Percentiles rank a stretch among this genome's conserved stretches.
Evolutionary conservation across 495 filamentous ascomycete genomes (phyloP).

Genomic region (Tirmania nivea): DNA sequence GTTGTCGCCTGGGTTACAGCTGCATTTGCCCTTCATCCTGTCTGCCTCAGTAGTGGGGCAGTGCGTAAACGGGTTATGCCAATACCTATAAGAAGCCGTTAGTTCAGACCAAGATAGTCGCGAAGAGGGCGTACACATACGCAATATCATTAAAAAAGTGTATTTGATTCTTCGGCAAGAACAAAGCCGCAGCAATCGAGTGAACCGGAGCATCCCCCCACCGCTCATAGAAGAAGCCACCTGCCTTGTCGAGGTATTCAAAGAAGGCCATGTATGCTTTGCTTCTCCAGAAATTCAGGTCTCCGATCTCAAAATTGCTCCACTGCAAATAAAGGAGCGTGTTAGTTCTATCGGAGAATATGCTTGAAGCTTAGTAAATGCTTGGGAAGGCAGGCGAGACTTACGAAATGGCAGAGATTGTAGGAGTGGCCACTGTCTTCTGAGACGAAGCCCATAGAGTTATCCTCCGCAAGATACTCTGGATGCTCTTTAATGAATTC

Average conservation of each 20-base stretch:
- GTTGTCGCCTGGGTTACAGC: constrained; percentile 87
- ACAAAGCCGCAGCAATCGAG: constrained; percentile 73
- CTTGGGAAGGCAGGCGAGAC: neutral
- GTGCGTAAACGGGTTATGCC: constrained; percentile 96
- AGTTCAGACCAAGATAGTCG: neutral
- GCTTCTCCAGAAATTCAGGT: constrained; percentile 62
- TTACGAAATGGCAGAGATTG: constrained; percentile 76
- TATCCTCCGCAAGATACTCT: constrained; percentile 62
- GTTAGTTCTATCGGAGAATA: too few species aligned
- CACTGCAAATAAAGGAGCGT: constrained; percentile 22
- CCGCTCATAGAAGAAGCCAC: constrained; percentile 83
- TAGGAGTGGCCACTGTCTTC: constrained; percentile 76
- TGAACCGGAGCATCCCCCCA: constrained; percentile 87
- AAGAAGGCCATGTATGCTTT: constrained; percentile 65
- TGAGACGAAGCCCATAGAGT: constrained; percentile 78
- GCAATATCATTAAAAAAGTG: constrained; percentile 99
- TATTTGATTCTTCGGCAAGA: constrained; percentile 77
- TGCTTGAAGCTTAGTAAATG: too few species aligned
- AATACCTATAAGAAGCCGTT: constrained; percentile 34
- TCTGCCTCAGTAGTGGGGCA: constrained; percentile 74
- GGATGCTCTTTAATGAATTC: constrained; percentile 76
- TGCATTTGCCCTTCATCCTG: constrained; percentile 61
- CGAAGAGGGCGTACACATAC: neutral
- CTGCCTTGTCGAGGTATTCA: constrained; percentile 52
- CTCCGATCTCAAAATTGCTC: constrained; percentile 85